These are phyloP conservation scores for Exophiala phaeomuriformis DNA, from an alignment of 2,329 filamentous ascomycete species.

Conservation along the genomic window DNA sequence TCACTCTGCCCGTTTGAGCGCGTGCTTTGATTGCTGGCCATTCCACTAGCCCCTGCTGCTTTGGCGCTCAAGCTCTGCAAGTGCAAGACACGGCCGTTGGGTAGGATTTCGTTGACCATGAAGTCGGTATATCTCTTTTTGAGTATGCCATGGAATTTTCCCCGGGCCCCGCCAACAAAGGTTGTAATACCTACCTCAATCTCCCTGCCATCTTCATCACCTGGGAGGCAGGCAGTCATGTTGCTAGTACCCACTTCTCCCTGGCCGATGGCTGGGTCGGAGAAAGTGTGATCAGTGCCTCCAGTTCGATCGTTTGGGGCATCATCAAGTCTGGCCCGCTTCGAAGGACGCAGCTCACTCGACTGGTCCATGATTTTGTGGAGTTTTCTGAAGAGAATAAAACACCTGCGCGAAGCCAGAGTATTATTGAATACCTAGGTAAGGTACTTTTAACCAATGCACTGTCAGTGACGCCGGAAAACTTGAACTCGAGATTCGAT, in stretches of 20 bases:
- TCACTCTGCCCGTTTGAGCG: background rate
- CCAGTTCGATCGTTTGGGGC: background rate
- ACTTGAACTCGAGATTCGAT: background rate
- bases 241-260: background rate
- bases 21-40: background rate
- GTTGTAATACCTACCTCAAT: constrained; percentile 55
- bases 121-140: constrained; percentile 87
- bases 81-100: constrained; percentile 68
- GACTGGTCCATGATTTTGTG: background rate
- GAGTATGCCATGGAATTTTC: constrained; percentile 56
- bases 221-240: background rate
- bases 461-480: background rate
- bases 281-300: background rate
- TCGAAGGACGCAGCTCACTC: background rate
- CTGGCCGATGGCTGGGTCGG: background rate
- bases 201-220: constrained; percentile 32
- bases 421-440: too few relatives aligned
- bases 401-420: background rate
- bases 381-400: background rate
- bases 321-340: background rate
- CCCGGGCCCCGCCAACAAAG: constrained; percentile 51
- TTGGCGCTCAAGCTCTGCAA: constrained; percentile 43
- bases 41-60: constrained; percentile 4
- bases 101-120: constrained; percentile 78
- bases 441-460: too few relatives aligned